These are phyloP conservation scores for Aureobasidium lini DNA, from an alignment of 2,329 filamentous ascomycete species.

Conservation along the genomic window DNA sequence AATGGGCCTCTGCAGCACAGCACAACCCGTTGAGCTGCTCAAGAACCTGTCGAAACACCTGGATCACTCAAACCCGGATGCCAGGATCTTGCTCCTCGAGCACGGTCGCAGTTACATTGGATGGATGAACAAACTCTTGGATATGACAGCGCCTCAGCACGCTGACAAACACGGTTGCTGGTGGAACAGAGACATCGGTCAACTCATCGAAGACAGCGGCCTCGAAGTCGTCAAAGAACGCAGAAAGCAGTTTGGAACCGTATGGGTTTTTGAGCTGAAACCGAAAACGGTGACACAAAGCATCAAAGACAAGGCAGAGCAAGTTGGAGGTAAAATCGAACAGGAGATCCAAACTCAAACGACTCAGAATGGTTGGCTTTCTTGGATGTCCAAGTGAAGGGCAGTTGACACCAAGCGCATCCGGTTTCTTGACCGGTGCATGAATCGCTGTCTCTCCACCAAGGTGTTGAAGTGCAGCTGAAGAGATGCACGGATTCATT, in stretches of 20 bases:
- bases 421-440: background rate
- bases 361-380: slow-evolving; percentile 3
- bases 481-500: background rate
- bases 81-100: slow-evolving; percentile 42
- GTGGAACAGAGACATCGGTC: slow-evolving; percentile 46
- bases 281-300: slow-evolving; percentile 19
- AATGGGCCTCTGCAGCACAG: slow-evolving; percentile 45
- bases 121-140: slow-evolving; percentile 42
- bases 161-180: slow-evolving; percentile 44
- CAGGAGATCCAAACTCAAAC: background rate
- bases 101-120: slow-evolving; percentile 42
- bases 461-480: background rate
- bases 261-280: slow-evolving; percentile 42
- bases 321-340: background rate
- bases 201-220: slow-evolving; percentile 40
- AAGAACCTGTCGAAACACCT: slow-evolving; percentile 35
- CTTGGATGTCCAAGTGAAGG: slow-evolving; percentile 10
- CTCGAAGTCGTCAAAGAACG: slow-evolving; percentile 39
- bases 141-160: slow-evolving; percentile 39
- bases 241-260: slow-evolving; percentile 43
- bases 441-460: background rate
- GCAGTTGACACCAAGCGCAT: background rate
- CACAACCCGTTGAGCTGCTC: slow-evolving; percentile 37
- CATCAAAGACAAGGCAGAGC: slow-evolving; percentile 1
- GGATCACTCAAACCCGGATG: slow-evolving; percentile 34